Evolutionary conservation across 257 asterid genomes (phyloP).

Genomic region (Parsonsia alboflavescens): DNA sequence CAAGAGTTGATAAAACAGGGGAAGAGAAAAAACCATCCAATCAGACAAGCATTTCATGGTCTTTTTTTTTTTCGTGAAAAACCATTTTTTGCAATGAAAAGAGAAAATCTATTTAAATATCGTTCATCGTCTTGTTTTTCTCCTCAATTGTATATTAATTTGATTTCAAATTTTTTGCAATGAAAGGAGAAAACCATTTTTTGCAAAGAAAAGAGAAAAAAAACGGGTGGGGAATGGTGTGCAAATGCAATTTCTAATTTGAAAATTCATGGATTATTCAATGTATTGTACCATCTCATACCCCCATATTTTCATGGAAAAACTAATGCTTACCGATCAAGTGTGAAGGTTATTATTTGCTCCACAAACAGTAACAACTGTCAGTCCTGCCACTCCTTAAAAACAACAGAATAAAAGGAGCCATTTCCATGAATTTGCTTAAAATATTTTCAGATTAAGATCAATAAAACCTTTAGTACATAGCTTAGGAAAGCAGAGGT

Average conservation of each 20-base stretch:
- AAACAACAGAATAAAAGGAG: neutral
- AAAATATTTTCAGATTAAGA: neutral
- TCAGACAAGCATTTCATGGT: no score
- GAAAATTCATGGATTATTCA: neutral
- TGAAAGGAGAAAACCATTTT: no score
- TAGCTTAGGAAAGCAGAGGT: no score
- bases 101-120: no score
- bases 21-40: neutral
- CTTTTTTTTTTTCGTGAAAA: no score
- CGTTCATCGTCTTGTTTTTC: no score
- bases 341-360: neutral
- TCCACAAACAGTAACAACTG: conserved; percentile 3
- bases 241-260: neutral
- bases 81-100: no score
- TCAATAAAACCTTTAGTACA: neutral
- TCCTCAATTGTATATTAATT: no score
- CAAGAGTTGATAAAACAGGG: neutral
- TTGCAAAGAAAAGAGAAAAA: no score
- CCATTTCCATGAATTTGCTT: neutral
- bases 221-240: no score
- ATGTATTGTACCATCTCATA: neutral
- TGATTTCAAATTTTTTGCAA: no score
- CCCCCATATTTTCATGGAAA: neutral
- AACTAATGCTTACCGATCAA: neutral
- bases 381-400: conserved; percentile 4